Evolutionary conservation across 2,329 filamentous ascomycete genomes (phyloP).

Genomic region (Trematosphaeria pertusa): DNA sequence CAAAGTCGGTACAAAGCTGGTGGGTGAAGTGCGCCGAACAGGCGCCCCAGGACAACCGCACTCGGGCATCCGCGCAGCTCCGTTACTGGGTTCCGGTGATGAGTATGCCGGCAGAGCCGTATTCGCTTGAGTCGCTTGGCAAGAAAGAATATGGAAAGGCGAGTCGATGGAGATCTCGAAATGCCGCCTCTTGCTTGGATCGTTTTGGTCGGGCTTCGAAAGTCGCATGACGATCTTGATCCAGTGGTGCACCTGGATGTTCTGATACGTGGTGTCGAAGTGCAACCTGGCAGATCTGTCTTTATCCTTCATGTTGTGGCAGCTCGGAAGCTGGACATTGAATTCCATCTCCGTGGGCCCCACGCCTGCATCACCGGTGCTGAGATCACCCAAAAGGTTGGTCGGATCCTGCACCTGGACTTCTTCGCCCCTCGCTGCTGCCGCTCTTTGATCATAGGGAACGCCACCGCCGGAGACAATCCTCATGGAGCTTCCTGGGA

Average conservation of each 20-base stretch:
- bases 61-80: constrained; percentile 51
- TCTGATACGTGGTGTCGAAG: constrained; percentile 92
- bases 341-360: constrained; percentile 94
- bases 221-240: constrained; percentile 97
- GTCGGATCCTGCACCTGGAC: constrained; percentile 62
- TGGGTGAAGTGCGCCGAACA: constrained; percentile 54
- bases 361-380: constrained; percentile 73
- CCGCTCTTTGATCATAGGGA: constrained; percentile 65
- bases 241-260: constrained; percentile 94
- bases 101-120: constrained; percentile 84
- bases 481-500: constrained; percentile 76
- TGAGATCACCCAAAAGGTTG: constrained; percentile 82
- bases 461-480: constrained; percentile 83
- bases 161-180: constrained; percentile 98
- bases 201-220: constrained; percentile 79
- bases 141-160: constrained; percentile 91
- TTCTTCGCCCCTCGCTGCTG: constrained; percentile 63
- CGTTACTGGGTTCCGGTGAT: constrained; percentile 53
- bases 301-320: constrained; percentile 78
- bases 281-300: constrained; percentile 73
- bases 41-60: constrained; percentile 74
- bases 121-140: constrained; percentile 90
- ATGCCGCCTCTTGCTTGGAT: constrained; percentile 80
- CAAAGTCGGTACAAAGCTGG: constrained; percentile 62
- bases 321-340: constrained; percentile 89